A percentile compares a stretch with the other conserved stretches of the same genome.
phyloP scores from a whole-genome alignment of 495 filamentous ascomycete genomes.

The Durotheca rogersii region DNA sequence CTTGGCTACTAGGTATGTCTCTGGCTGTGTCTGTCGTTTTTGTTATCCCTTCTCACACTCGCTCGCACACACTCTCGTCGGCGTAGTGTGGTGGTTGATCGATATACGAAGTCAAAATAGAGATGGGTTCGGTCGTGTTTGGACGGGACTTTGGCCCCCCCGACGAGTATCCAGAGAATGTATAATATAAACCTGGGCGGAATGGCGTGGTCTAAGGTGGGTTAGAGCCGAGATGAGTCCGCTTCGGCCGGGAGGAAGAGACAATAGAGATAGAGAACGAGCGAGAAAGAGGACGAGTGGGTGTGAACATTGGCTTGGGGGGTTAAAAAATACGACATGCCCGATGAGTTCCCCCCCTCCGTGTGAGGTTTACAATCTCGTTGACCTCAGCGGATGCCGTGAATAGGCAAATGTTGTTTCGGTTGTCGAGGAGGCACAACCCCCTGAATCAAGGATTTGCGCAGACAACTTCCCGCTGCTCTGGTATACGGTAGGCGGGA shows the following conservation, averaged over 20 bases:
- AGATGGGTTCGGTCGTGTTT: no score
- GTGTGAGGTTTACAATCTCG: background rate
- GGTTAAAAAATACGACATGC: no score
- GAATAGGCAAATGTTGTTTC: background rate
- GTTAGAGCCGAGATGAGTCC: constrained; percentile 6
- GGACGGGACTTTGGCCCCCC: no score
- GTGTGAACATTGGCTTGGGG: no score
- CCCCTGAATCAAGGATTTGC: background rate
- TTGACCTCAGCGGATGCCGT: background rate
- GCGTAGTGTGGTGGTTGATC: background rate
- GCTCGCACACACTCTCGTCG: background rate
- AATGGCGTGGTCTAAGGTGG: background rate
- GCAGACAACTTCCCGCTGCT: background rate
- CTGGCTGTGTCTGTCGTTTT: background rate
- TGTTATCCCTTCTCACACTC: background rate
- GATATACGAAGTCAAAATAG: no score
- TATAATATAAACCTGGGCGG: constrained; percentile 8
- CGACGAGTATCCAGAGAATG: constrained; percentile 8
- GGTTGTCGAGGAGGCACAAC: background rate
- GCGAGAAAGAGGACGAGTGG: background rate
- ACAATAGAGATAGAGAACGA: background rate
- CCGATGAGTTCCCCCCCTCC: no score
- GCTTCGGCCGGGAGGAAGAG: background rate
- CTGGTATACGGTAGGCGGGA: background rate
- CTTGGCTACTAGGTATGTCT: no score